phyloP scores from a whole-genome alignment of 164 flowering plant genomes.

The Dillenia turbinata region DNA sequence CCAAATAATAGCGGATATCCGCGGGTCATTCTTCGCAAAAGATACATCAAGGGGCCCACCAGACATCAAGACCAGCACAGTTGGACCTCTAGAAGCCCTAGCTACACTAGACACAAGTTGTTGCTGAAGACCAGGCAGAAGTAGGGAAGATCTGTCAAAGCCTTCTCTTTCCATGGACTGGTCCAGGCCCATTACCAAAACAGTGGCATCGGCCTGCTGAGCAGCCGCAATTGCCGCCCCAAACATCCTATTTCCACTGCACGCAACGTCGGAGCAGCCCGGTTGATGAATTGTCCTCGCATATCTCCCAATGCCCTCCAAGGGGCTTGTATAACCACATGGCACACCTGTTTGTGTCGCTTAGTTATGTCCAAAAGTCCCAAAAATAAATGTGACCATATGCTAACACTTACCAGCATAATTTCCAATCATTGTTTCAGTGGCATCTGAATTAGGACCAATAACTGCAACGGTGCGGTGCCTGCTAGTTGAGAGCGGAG shows the following conservation, averaged over 20 bases:
- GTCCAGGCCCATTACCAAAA: constrained; percentile 63
- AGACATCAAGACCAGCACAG: constrained; percentile 50
- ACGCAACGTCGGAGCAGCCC: constrained; percentile 47
- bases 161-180: constrained; percentile 60
- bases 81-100: constrained; percentile 51
- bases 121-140: constrained; percentile 69
- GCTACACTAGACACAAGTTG: constrained; percentile 61
- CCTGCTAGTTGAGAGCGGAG: constrained; percentile 37
- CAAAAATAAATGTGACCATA: not conserved
- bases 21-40: constrained; percentile 64
- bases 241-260: constrained; percentile 27
- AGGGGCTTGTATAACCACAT: constrained; percentile 52
- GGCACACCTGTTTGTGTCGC: constrained; percentile 32
- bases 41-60: constrained; percentile 72
- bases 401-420: constrained; percentile 41
- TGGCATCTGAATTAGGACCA: constrained; percentile 66
- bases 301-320: constrained; percentile 54
- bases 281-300: constrained; percentile 40
- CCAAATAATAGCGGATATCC: constrained; percentile 59
- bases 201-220: constrained; percentile 54
- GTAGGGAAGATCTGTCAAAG: constrained; percentile 41
- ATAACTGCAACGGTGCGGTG: constrained; percentile 37
- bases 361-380: not conserved
- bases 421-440: constrained; percentile 65
- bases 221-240: constrained; percentile 49